phyloP scores from a whole-genome alignment of 2,329 filamentous ascomycete species.

The Aspergillus nomiae region DNA sequence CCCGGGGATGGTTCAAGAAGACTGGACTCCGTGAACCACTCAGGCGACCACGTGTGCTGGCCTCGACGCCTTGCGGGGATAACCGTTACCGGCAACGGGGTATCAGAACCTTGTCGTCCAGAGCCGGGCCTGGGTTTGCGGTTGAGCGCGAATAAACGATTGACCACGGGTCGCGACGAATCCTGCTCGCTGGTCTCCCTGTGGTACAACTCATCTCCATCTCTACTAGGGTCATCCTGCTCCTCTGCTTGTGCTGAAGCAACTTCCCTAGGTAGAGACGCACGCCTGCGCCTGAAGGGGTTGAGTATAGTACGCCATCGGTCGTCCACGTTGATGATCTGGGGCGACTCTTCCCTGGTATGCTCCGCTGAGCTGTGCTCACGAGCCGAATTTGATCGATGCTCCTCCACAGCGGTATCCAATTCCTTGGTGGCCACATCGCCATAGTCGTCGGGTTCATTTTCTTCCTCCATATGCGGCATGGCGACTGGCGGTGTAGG shows the following conservation, averaged over 20 bases:
- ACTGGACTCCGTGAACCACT: conserved; percentile 30
- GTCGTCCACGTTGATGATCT: conserved; percentile 33
- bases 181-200: conserved; percentile 48
- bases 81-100: conserved; percentile 58
- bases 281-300: conserved; percentile 60
- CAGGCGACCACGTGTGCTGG: conserved; percentile 58
- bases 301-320: conserved; percentile 57
- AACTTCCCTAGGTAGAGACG: conserved; percentile 62
- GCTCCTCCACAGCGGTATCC: conserved; percentile 16
- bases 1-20: conserved; percentile 22
- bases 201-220: conserved; percentile 23
- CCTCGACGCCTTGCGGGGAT: conserved; percentile 61
- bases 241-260: conserved; percentile 57
- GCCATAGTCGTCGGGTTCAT: conserved; percentile 24
- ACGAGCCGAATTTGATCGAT: conserved; percentile 10
- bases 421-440: conserved; percentile 27
- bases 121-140: conserved; percentile 45
- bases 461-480: conserved; percentile 36
- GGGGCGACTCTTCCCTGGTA: conserved; percentile 34
- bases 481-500: conserved; percentile 47
- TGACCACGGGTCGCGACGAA: conserved; percentile 48
- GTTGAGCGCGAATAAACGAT: conserved; percentile 52
- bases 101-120: conserved; percentile 38
- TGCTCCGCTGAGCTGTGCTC: conserved; percentile 23
- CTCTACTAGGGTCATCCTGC: conserved; percentile 14